These are phyloP conservation scores for Diplodia intermedia DNA, from an alignment of 2,329 filamentous ascomycete genomes.

Conservation along the genomic window DNA sequence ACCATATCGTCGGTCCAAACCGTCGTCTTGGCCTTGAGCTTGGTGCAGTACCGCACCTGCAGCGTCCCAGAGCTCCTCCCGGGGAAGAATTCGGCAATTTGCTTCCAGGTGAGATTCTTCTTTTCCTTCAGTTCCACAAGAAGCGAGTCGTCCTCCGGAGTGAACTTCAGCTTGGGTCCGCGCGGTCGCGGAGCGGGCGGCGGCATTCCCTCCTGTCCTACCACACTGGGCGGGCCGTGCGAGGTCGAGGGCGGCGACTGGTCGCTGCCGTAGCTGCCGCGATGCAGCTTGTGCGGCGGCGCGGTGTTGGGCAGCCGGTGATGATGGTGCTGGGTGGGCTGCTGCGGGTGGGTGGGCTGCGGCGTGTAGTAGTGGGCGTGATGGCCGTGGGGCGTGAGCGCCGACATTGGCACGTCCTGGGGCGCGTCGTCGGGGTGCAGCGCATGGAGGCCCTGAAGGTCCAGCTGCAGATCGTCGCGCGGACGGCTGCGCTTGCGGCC, in stretches of 20 bases:
- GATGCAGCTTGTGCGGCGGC: conserved; percentile 71
- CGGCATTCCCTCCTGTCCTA: conserved; percentile 88
- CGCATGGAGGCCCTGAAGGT: conserved; percentile 50
- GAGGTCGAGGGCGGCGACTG: conserved; percentile 46
- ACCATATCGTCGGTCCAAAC: conserved; percentile 95
- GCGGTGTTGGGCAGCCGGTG: conserved; percentile 78
- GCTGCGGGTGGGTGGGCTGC: conserved; percentile 35
- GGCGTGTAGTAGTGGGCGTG: conserved; percentile 40
- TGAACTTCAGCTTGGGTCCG: conserved; percentile 92
- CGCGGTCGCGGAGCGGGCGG: conserved; percentile 78
- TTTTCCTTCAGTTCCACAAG: conserved; percentile 92
- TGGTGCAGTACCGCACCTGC: conserved; percentile 94
- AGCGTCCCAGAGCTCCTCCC: conserved; percentile 88
- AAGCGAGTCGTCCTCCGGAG: conserved; percentile 85
- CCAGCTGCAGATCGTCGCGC: conserved; percentile 46
- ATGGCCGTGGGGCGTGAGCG: conserved; percentile 44
- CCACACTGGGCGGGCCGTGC: conserved; percentile 78
- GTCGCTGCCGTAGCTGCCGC: conserved; percentile 58
- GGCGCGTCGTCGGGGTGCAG: conserved; percentile 49
- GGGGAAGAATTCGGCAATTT: conserved; percentile 96
- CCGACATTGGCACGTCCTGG: conserved; percentile 48
- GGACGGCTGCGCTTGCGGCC: conserved; percentile 54
- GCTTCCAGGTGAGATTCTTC: conserved; percentile 94
- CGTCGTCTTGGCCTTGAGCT: conserved; percentile 90
- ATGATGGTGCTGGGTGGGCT: conserved; percentile 69